Evolutionary conservation across 441 rosid genomes (phyloP), one percentile per base, ranked within the genome.

Genomic region (Adansonia madagascariensis): DNA sequence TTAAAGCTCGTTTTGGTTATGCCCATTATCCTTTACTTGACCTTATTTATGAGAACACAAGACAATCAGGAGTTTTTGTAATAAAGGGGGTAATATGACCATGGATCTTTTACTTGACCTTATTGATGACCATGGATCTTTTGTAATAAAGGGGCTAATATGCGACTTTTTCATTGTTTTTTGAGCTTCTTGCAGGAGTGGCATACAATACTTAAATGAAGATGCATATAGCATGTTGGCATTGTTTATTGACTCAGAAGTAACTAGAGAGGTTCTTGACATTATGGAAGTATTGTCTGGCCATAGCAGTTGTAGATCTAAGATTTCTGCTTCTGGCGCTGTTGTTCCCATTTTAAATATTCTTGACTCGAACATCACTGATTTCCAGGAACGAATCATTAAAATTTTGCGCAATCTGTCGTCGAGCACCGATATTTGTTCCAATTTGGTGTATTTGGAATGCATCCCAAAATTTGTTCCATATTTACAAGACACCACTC

Each of bases 321-420:
- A 86, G 84, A 84, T 93, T 47, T 70, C 85, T 27, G 87, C 86
- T 79, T 86, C 89, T 15, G 91, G 91, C 75, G 84, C 85, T 70
- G 89, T 89, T 74, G 81, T 78, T 83, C 81, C 88, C 71, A 81
- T 92, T 73, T 20, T 81, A 66, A 83, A 81, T 57, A 83, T 89
- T 50, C 91, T 84, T 0, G 88, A 85, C 76, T 88, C 88, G 6
- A 68, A 75, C 27, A 73, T 75, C 71, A 78, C 78, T 56, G 85
- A 80, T 69, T 71, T 85, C 71, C 94, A 83, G 84, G 88, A 90
- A 79, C 84, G 70, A 49, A 93, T 93, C 63, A 79, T 91, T 49
- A 88, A 81, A 76, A 90, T 83, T 75, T 88, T 95, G 78, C 78
- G 62, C 53, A 88, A 89, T 78, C 82, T 95, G 75, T 91, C 95